Base-by-base conservation (phyloP, 1,284 basidiomycete species). In the Boletellus deceptivus region DNA sequence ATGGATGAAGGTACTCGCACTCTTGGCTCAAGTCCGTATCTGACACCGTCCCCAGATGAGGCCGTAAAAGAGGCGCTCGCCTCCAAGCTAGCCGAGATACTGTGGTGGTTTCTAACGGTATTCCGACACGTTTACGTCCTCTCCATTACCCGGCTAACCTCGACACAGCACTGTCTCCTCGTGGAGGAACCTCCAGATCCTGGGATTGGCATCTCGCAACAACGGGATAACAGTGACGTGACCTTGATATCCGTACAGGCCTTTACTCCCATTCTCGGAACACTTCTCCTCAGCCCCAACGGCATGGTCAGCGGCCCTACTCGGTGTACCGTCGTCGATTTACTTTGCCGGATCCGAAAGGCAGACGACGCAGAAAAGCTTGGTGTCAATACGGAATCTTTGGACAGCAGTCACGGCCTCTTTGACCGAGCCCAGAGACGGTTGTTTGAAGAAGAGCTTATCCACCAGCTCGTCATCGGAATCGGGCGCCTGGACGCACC, bases 81-180 rank as follows among this genome's bases (percentile, higher is more conserved):
- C 2, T 79, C 84, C 2, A 86, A 93, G 62, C 75, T 99, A 22
- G 83, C 92, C 46, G 74, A 81, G 39, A 82, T 97, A 58, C 82
- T 98, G 58, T 98, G 93, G 93, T 97, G 91, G 85, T 98, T 96
- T 71, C 87, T 93, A 65, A 88, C 91, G 57, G 65, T 69, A 55
- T 33, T 20, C 36, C 29, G 7, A 9, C 31, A 84, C 60, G 53
- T 52, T 49, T 46, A 31, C 45, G 13, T 44, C 20, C 29, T 45
- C 53, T 55, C 7, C 45, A 55, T 47, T 39, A 44, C 51, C 20
- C 18, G 3, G 13, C 51, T 57, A 13, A 68, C 22, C 2, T 35
- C 11, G 35, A 11, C 29, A 11, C 24, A 84, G 74, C 75, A 83
- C 60, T 87, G 84, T 64, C 76, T 76, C 67, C 66, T 86, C 37